Percentiles rank a stretch among this genome's conserved stretches.
Evolutionary conservation across 1,284 basidiomycete species (phyloP).

Genomic region (Boletus smithii): DNA sequence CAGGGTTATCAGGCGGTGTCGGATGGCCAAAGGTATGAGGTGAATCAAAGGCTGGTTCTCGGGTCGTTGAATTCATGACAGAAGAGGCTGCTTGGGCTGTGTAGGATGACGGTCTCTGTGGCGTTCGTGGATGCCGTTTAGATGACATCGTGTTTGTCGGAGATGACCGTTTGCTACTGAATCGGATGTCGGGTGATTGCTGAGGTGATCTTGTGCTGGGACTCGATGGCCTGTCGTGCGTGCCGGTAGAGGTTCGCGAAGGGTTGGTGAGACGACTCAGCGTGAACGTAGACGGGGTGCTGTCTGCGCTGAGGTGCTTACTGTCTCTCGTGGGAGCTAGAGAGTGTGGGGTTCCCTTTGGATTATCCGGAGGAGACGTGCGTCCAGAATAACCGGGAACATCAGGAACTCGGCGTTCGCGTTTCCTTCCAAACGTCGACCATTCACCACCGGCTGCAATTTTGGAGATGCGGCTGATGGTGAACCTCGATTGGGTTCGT

Average conservation of each 20-base stretch:
- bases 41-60: constrained; percentile 28
- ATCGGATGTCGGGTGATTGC: constrained; percentile 17
- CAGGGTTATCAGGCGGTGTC: constrained; percentile 30
- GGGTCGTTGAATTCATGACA: constrained; percentile 22
- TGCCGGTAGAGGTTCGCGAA: constrained; percentile 8
- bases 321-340: constrained; percentile 12
- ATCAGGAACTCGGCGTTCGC: constrained; percentile 18
- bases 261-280: constrained; percentile 19
- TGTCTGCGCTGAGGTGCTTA: constrained; percentile 15
- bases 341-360: constrained; percentile 15
- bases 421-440: constrained; percentile 44
- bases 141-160: constrained; percentile 30
- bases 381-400: constrained; percentile 11
- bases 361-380: constrained; percentile 9
- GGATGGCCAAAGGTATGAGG: constrained; percentile 41
- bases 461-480: constrained; percentile 27
- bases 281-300: constrained; percentile 21
- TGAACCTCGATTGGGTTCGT: constrained; percentile 13
- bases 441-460: constrained; percentile 34
- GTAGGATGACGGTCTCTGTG: constrained; percentile 23
- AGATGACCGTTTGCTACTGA: constrained; percentile 24
- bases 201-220: constrained; percentile 14
- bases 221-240: constrained; percentile 14
- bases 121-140: constrained; percentile 27
- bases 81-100: constrained; percentile 19